A percentile compares a stretch with the other conserved stretches of the same genome.
These are phyloP conservation scores for Pleurotus giganteus DNA, from an alignment of 768 basidiomycete genomes.

Conservation along the genomic window DNA sequence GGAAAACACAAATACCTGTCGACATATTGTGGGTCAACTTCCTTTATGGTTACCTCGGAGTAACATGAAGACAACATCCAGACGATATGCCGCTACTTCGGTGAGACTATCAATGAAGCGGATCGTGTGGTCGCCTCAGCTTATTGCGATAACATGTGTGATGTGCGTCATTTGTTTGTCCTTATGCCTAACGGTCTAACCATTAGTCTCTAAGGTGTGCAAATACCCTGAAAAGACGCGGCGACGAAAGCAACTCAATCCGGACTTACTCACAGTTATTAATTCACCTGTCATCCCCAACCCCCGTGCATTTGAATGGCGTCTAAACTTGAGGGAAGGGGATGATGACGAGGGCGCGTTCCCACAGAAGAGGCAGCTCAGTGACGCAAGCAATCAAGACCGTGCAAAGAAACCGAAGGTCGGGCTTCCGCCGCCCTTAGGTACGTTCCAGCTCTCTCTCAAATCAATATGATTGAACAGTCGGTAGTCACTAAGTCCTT, in stretches of 20 bases:
- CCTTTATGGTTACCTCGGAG: neutral
- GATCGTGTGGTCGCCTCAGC: constrained; percentile 41
- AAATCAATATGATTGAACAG: neutral
- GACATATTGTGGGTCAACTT: constrained; percentile 61
- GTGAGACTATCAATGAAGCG: constrained; percentile 56
- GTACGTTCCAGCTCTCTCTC: constrained; percentile 18
- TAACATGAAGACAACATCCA: constrained; percentile 21
- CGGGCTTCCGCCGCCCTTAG: constrained; percentile 27
- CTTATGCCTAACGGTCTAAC: neutral
- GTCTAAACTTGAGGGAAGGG: constrained; percentile 4
- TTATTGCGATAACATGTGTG: constrained; percentile 79
- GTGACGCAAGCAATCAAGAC: neutral
- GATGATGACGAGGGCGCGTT: constrained; percentile 1
- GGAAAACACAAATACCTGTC: constrained; percentile 57
- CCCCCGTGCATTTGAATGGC: neutral
- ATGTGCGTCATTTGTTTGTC: constrained; percentile 44
- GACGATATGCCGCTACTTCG: constrained; percentile 81
- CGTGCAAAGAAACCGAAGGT: constrained; percentile 23
- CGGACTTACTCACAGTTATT: constrained; percentile 5
- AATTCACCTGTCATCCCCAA: neutral
- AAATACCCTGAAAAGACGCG: constrained; percentile 71
- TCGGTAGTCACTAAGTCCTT: constrained; percentile 46
- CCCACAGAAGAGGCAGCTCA: neutral
- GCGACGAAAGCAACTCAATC: constrained; percentile 31
- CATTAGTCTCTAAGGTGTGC: constrained; percentile 54